These are phyloP conservation scores for Fistulinella cinereoalba DNA, from an alignment of 1,284 basidiomycete species.

Conservation along the genomic window DNA sequence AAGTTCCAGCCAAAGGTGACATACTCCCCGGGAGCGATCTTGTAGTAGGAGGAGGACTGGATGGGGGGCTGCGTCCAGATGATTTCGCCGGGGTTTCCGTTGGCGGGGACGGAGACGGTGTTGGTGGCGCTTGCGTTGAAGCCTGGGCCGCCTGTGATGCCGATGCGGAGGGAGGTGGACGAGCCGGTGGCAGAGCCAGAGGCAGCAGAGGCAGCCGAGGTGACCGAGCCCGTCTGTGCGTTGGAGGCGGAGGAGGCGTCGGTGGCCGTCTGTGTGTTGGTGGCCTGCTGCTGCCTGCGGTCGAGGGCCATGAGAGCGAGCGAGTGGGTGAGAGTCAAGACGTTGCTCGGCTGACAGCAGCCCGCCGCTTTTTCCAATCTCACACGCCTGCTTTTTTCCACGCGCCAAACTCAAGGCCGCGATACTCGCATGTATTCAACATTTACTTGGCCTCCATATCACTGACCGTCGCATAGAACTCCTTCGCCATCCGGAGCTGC, in stretches of 20 bases:
- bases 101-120: conserved; percentile 43
- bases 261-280: conserved; percentile 4
- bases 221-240: conserved; percentile 1
- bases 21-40: conserved; percentile 72
- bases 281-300: conserved; percentile 21
- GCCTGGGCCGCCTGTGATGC: conserved; percentile 29
- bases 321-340: neutral
- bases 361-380: neutral
- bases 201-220: conserved; percentile 3
- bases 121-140: conserved; percentile 22
- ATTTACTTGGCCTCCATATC: conserved; percentile 60
- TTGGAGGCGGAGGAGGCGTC: conserved; percentile 8
- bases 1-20: conserved; percentile 95
- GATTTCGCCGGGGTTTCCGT: conserved; percentile 63
- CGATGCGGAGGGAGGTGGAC: conserved; percentile 1
- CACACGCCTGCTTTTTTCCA: neutral
- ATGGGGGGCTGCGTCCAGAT: conserved; percentile 78
- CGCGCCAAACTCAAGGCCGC: neutral
- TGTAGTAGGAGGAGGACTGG: conserved; percentile 82
- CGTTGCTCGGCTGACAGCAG: neutral
- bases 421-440: too few relatives aligned
- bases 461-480: conserved; percentile 82
- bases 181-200: conserved; percentile 5
- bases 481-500: conserved; percentile 77
- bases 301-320: conserved; percentile 15